phyloP scores from a whole-genome alignment of 306 rosid species.

The Luffa aegyptiaca region DNA sequence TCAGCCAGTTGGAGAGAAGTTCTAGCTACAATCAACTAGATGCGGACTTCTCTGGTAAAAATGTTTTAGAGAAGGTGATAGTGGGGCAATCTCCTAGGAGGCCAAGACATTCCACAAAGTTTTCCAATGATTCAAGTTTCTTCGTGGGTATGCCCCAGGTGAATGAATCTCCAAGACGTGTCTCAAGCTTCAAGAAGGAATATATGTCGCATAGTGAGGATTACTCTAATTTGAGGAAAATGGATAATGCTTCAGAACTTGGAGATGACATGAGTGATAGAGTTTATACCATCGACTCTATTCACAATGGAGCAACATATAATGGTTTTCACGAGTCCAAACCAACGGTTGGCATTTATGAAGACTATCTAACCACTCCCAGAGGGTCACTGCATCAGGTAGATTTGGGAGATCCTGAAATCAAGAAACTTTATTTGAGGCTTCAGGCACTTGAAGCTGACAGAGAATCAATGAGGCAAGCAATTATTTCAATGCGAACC shows the following conservation, averaged over 20 bases:
- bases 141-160: slow-evolving; percentile 42
- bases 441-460: slow-evolving; percentile 99
- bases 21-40: slow-evolving; percentile 53
- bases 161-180: slow-evolving; percentile 45
- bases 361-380: slow-evolving; percentile 44
- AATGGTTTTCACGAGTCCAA: slow-evolving; percentile 43
- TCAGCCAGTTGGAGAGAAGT: slow-evolving; percentile 63
- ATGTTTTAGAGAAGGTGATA: slow-evolving; percentile 60
- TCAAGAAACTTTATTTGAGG: slow-evolving; percentile 82
- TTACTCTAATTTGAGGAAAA: slow-evolving; percentile 34
- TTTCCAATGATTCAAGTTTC: slow-evolving; percentile 50
- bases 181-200: slow-evolving; percentile 45
- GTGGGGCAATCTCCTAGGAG: slow-evolving; percentile 71
- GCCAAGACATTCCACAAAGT: slow-evolving; percentile 39
- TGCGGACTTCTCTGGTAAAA: slow-evolving; percentile 46
- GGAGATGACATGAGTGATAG: slow-evolving; percentile 74
- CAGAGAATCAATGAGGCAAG: slow-evolving; percentile 97
- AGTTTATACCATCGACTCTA: slow-evolving; percentile 86
- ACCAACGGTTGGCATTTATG: slow-evolving; percentile 37
- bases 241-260: slow-evolving; percentile 55
- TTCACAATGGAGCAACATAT: slow-evolving; percentile 45
- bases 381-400: slow-evolving; percentile 34
- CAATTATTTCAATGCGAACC: slow-evolving; percentile 77
- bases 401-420: slow-evolving; percentile 60
- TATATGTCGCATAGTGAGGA: slow-evolving; percentile 52